Percentiles rank a stretch among this genome's conserved stretches.
phyloP scores from a whole-genome alignment of 2,329 filamentous ascomycete species.

The Sporothrix pallida region DNA sequence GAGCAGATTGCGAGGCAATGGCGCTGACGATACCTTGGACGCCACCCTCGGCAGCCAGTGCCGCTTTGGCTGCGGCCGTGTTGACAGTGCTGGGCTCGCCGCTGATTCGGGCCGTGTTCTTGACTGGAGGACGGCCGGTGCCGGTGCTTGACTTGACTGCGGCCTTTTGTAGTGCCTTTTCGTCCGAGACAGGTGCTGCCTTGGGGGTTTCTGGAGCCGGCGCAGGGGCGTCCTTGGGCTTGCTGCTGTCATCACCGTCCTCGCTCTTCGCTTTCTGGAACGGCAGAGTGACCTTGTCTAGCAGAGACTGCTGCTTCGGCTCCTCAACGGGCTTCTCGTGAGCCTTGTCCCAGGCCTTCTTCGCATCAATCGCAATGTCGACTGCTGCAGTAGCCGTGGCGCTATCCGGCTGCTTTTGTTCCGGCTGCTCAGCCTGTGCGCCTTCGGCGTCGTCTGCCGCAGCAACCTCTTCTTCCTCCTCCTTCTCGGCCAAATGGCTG shows the following conservation, averaged over 20 bases:
- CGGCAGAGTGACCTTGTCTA: constrained; percentile 30
- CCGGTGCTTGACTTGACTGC: not conserved
- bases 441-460: constrained; percentile 44
- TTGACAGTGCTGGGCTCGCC: constrained; percentile 27
- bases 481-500: constrained; percentile 69
- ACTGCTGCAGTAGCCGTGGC: not conserved
- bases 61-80: constrained; percentile 31
- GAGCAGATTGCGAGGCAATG: not conserved
- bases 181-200: not conserved
- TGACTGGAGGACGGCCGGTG: not conserved
- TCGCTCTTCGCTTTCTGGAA: constrained; percentile 30
- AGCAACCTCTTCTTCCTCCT: constrained; percentile 43
- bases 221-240: not conserved
- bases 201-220: not conserved
- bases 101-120: not conserved
- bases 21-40: not conserved
- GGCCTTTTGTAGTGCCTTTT: not conserved
- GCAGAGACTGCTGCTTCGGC: constrained; percentile 27
- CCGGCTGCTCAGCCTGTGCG: no score
- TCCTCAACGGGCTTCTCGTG: not conserved
- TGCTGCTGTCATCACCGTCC: not conserved
- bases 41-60: constrained; percentile 24
- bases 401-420: constrained; percentile 34
- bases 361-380: constrained; percentile 25
- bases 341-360: constrained; percentile 26